phyloP scores from a whole-genome alignment of 495 filamentous ascomycete species.

The Letharia lupina region DNA sequence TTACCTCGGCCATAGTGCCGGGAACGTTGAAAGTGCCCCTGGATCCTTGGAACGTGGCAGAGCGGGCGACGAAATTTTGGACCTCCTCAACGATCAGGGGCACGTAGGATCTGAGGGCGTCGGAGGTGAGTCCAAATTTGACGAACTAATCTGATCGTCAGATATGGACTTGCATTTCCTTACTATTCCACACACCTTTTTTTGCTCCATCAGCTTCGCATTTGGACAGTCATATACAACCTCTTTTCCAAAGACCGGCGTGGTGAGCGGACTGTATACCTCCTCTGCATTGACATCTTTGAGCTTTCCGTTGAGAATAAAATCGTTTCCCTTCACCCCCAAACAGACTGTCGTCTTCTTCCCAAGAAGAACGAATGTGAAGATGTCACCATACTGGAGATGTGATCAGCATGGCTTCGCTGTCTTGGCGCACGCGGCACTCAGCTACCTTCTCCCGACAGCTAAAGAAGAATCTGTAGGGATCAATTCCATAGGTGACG shows the following conservation, averaged over 20 bases:
- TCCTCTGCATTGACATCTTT: constrained; percentile 77
- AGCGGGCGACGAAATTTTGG: constrained; percentile 55
- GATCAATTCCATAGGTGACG: constrained; percentile 74
- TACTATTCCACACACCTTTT: constrained; percentile 42
- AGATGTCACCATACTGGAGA: constrained; percentile 64
- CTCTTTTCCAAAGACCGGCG: constrained; percentile 76
- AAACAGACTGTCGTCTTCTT: constrained; percentile 69
- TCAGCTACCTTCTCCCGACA: constrained; percentile 58
- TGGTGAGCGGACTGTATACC: constrained; percentile 72
- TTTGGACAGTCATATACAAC: constrained; percentile 87
- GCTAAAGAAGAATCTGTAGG: constrained; percentile 66
- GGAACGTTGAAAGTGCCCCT: constrained; percentile 58
- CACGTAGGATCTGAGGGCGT: constrained; percentile 69
- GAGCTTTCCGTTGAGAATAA: constrained; percentile 78
- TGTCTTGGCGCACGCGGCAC: neutral
- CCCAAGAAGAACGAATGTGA: constrained; percentile 71
- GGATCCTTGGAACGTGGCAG: constrained; percentile 56
- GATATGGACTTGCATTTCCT: neutral
- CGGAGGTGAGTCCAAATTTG: constrained; percentile 72
- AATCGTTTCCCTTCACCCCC: constrained; percentile 73
- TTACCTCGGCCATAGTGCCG: constrained; percentile 70
- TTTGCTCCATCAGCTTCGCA: constrained; percentile 76
- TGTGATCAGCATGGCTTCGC: constrained; percentile 14
- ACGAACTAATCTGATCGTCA: constrained; percentile 53
- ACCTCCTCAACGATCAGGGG: constrained; percentile 72